Conservation (phyloP, 2,329 filamentous ascomycete species). For the Trichoderma breve region DNA sequence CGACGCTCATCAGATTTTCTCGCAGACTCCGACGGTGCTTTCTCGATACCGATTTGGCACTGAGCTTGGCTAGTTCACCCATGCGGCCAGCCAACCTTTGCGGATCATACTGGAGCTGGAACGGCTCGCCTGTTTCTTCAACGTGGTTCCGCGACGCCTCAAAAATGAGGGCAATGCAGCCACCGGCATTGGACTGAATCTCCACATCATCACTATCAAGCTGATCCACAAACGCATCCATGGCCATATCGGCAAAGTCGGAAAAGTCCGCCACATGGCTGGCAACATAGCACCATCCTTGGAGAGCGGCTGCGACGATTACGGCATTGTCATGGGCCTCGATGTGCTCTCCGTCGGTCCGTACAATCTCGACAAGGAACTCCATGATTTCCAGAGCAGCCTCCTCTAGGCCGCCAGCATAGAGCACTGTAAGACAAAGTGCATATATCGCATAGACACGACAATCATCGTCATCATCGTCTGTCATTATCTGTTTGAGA, state of each 20-base stretch:
- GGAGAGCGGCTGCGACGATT: conserved; percentile 71
- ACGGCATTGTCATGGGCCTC: conserved; percentile 67
- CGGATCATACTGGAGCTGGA: conserved; percentile 51
- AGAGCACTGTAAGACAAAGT: conserved; percentile 69
- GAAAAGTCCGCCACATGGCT: conserved; percentile 75
- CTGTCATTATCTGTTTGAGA: conserved; percentile 38
- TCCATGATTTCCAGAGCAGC: conserved; percentile 70
- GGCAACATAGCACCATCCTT: conserved; percentile 77
- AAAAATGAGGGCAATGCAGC: conserved; percentile 79
- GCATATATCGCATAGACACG: conserved; percentile 71
- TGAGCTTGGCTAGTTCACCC: conserved; percentile 46
- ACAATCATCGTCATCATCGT: conserved; percentile 63
- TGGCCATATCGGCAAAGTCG: conserved; percentile 65
- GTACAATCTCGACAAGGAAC: conserved; percentile 72
- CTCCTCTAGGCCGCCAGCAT: conserved; percentile 68
- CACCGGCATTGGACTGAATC: conserved; percentile 74
- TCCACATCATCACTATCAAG: conserved; percentile 70
- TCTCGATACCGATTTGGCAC: conserved; percentile 50
- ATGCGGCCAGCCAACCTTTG: conserved; percentile 48
- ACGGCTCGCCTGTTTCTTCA: conserved; percentile 47
- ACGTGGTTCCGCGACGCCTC: conserved; percentile 61
- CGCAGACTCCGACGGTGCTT: conserved; percentile 49
- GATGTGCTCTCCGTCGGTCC: conserved; percentile 72
- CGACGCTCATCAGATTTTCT: conserved; percentile 49
- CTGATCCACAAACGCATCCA: conserved; percentile 82